Evolutionary conservation across 768 basidiomycete species (phyloP).

Genomic region (Solioccasus polychromus): DNA sequence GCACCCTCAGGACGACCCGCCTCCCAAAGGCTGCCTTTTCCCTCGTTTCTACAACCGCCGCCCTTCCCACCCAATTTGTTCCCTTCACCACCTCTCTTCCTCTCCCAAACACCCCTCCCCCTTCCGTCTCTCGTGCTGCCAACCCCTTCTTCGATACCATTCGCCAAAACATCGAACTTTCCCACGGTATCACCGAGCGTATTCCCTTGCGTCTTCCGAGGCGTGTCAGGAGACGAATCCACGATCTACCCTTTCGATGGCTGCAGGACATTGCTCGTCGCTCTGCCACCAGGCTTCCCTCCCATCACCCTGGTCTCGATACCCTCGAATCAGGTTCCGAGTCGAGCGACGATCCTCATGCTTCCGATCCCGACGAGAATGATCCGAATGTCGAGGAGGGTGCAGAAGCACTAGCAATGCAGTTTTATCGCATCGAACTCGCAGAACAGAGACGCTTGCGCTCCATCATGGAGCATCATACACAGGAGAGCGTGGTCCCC

Average conservation of each 20-base stretch:
- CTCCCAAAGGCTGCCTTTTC: constrained; percentile 68
- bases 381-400: constrained; percentile 57
- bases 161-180: constrained; percentile 81
- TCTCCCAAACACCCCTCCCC: constrained; percentile 18
- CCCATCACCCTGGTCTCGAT: constrained; percentile 16
- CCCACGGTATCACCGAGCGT: constrained; percentile 70
- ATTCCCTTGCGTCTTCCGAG: constrained; percentile 66
- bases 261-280: constrained; percentile 66
- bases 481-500: constrained; percentile 47
- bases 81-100: not conserved
- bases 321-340: constrained; percentile 30
- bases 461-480: constrained; percentile 90
- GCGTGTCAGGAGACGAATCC: constrained; percentile 51
- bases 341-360: constrained; percentile 33
- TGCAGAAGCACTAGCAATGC: constrained; percentile 79
- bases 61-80: constrained; percentile 12
- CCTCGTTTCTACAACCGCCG: constrained; percentile 40
- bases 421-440: constrained; percentile 91
- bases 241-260: constrained; percentile 80
- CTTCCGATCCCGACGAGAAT: constrained; percentile 33
- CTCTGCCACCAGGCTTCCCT: constrained; percentile 33
- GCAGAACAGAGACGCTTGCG: constrained; percentile 87
- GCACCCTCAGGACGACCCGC: constrained; percentile 50
- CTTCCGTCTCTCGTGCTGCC: constrained; percentile 28
- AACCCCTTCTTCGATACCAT: constrained; percentile 98